Evolutionary conservation across 768 basidiomycete genomes (phyloP).

Genomic region (Lactarius indigo): DNA sequence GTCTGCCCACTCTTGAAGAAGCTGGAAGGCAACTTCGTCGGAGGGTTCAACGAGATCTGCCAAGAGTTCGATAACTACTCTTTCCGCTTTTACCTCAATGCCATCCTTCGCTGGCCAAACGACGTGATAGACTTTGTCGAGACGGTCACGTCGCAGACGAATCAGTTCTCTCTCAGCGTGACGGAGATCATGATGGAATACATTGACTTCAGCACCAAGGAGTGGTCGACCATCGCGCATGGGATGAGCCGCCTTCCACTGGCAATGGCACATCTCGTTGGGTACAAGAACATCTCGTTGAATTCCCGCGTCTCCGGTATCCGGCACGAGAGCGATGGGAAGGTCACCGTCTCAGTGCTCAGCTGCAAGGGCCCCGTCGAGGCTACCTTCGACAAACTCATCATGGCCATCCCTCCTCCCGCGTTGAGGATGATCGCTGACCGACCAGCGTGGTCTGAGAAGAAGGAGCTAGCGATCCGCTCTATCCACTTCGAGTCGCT

Average conservation of each 20-base stretch:
- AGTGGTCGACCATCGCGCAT: slow-evolving; percentile 26
- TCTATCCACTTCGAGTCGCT: slow-evolving; percentile 29
- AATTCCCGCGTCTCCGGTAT: slow-evolving; percentile 26
- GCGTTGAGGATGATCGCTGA: slow-evolving; percentile 29
- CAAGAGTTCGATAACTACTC: slow-evolving; percentile 24
- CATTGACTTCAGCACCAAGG: slow-evolving; percentile 28
- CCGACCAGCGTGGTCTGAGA: slow-evolving; percentile 25
- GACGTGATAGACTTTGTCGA: slow-evolving; percentile 29
- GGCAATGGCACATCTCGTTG: slow-evolving; percentile 27
- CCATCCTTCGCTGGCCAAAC: slow-evolving; percentile 18
- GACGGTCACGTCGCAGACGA: slow-evolving; percentile 29
- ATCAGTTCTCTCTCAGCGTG: slow-evolving; percentile 30
- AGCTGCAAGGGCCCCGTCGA: slow-evolving; percentile 3
- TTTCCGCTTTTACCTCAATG: slow-evolving; percentile 26
- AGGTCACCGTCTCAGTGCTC: slow-evolving; percentile 16
- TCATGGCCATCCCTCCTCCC: slow-evolving; percentile 29
- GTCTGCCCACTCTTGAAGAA: slow-evolving; percentile 19
- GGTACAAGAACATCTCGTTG: slow-evolving; percentile 26
- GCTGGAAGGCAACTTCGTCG: slow-evolving; percentile 21
- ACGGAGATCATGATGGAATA: slow-evolving; percentile 29
- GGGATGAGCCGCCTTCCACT: slow-evolving; percentile 29
- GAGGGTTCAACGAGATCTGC: slow-evolving; percentile 24
- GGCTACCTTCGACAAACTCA: slow-evolving; percentile 26
- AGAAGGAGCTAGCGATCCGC: slow-evolving; percentile 28
- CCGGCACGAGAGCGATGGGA: slow-evolving; percentile 17